These are phyloP conservation scores for Prunus armeniaca DNA, from an alignment of 306 rosid genomes.

Conservation along the genomic window DNA sequence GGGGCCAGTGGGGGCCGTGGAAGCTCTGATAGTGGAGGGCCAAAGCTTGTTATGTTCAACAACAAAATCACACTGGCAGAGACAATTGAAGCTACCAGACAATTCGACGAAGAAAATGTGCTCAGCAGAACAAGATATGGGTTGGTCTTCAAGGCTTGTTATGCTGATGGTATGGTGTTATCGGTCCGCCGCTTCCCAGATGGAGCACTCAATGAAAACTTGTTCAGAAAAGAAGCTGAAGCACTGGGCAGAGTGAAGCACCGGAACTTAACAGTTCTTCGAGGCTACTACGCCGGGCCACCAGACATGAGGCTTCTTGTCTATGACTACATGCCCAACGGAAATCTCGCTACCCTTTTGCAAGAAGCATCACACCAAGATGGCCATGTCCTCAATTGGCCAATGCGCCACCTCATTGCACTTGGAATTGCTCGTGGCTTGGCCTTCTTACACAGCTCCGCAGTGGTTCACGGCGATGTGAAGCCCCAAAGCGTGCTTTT, in stretches of 20 bases:
- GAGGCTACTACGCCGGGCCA: constrained; percentile 83
- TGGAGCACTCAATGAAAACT: constrained; percentile 65
- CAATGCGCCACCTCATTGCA: constrained; percentile 97
- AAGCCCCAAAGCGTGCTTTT: constrained; percentile 85
- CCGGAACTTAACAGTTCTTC: constrained; percentile 85
- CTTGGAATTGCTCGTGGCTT: constrained; percentile 89
- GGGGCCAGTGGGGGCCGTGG: constrained; percentile 83
- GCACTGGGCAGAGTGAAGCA: constrained; percentile 70
- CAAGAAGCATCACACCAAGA: constrained; percentile 99
- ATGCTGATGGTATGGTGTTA: constrained; percentile 90
- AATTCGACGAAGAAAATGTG: constrained; percentile 94
- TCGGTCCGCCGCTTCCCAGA: constrained; percentile 79
- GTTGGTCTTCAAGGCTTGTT: constrained; percentile 81
- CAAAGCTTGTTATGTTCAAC: constrained; percentile 87
- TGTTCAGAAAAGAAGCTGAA: constrained; percentile 88
- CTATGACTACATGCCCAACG: constrained; percentile 95
- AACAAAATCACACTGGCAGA: constrained; percentile 83
- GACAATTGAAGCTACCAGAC: constrained; percentile 83
- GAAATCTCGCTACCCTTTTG: constrained; percentile 93
- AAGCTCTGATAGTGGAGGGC: constrained; percentile 82
- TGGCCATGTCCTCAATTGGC: constrained; percentile 96
- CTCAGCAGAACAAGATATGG: constrained; percentile 80
- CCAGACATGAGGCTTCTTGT: constrained; percentile 73
- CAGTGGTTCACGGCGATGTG: constrained; percentile 72
- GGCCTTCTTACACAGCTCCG: constrained; percentile 76